These are phyloP conservation scores for Phytophthora colocasiae DNA, from an alignment of 352 stramenopile genomes.

Conservation along the genomic window DNA sequence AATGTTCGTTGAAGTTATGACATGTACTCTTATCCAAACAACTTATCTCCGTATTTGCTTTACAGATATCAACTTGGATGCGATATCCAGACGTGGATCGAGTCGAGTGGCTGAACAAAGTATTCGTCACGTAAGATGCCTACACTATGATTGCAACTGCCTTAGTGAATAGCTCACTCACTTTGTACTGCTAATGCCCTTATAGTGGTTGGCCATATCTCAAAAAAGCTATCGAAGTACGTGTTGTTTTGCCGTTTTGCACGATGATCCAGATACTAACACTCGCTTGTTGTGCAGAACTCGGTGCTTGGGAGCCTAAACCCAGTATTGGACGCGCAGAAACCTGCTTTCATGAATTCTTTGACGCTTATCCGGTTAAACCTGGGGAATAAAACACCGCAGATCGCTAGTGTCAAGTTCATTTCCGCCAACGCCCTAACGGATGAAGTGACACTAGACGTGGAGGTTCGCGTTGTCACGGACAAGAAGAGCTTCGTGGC, in stretches of 20 bases:
- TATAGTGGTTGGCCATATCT: constrained; percentile 74
- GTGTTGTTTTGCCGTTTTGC: background rate
- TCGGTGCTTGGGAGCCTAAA: constrained; percentile 70
- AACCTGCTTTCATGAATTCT: constrained; percentile 72
- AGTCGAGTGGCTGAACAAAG: constrained; percentile 83
- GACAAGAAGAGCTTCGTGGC: constrained; percentile 69
- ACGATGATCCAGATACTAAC: background rate
- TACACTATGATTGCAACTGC: background rate
- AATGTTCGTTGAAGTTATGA: constrained; percentile 25
- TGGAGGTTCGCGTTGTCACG: constrained; percentile 67
- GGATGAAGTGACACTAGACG: constrained; percentile 75
- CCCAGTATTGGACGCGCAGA: constrained; percentile 63
- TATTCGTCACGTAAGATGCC: constrained; percentile 50
- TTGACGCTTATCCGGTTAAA: constrained; percentile 67
- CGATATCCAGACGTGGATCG: constrained; percentile 71
- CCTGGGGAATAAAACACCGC: constrained; percentile 58
- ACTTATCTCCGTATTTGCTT: too few relatives aligned
- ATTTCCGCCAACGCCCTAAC: constrained; percentile 60
- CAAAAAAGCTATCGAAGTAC: constrained; percentile 77
- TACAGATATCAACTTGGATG: constrained; percentile 63
- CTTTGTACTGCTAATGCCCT: too few relatives aligned
- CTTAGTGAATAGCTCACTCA: constrained; percentile 1
- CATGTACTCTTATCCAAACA: background rate
- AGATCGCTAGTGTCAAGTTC: constrained; percentile 80
- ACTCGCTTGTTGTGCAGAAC: constrained; percentile 43